Evolutionary conservation across 2,329 filamentous ascomycete genomes (phyloP), one percentile per base, ranked within the genome.

Genomic region (Beauveria bassiana): DNA sequence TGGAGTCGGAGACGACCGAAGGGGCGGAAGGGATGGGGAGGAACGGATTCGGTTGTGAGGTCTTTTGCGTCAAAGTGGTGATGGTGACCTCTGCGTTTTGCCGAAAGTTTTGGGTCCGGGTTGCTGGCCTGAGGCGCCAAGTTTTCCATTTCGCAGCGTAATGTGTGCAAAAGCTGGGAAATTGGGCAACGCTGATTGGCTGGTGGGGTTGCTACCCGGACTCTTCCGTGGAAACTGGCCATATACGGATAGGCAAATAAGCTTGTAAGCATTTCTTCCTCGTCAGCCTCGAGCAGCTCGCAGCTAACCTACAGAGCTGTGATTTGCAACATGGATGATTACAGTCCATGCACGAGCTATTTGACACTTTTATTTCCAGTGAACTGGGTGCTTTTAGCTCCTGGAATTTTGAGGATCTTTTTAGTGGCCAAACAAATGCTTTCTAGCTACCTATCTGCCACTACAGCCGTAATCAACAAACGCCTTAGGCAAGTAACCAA

Each of bases 101-200:
- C 72, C 74, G 72, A 74, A 75, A 74, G 73, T 72, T 78, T 75
- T 75, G 70, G 68, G 63, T 26, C 51, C 38, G 24, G 16, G 18
- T 68, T 65, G 70, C 70, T 66, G 71, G 78, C 77, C 78, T 80
- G 66, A 79, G 77, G 77, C 75, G 61, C 67, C 62, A 73, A 66
- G 67, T 62, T 64, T 65, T 62, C 31, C 31, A 38, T 64, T 53
- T n/a, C 63, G 64, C 63, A 64, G 34, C 34, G 34, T 38, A 38
- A 38, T 38, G 34, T 38, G 34, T 38, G 34, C 34, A 38, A 38
- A 73, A 73, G 73, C 73, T 77, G 70, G 75, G 74, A 78, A 82
- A 81, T 81, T 79, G 72, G 64, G 31, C 64, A 59, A n/a, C 50
- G 59, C 26, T 76, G 71, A 82, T 82, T 82, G 78, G 80, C 26